Evolutionary conservation across 2,329 filamentous ascomycete species (phyloP).

Genomic region (Ophiostoma sp.): DNA sequence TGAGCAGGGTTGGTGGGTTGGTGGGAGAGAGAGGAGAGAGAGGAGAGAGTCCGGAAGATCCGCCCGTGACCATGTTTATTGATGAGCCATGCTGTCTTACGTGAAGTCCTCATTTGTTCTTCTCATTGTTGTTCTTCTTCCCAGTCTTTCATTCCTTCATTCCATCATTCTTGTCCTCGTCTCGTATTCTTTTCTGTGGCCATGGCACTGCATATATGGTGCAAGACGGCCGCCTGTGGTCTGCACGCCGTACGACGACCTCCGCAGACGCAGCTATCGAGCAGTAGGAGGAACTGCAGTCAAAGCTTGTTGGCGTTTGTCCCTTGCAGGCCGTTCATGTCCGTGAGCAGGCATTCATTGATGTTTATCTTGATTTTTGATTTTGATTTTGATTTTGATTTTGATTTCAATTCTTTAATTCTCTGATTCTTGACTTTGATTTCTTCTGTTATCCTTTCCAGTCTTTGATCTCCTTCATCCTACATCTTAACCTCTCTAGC

Average conservation of each 20-base stretch:
- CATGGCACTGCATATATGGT: conserved; percentile 3
- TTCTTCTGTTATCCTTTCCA: too few relatives aligned
- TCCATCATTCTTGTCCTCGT: not conserved
- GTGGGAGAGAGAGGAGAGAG: not conserved
- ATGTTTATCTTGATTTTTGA: too few relatives aligned
- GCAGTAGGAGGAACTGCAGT: too few relatives aligned
- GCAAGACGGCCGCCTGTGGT: not conserved
- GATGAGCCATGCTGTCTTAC: not conserved
- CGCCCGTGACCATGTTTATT: not conserved
- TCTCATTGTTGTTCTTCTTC: not conserved
- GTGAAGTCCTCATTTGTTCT: not conserved
- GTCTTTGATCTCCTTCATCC: too few relatives aligned
- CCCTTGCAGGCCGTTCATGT: too few relatives aligned
- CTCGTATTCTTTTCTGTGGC: not conserved
- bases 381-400: too few relatives aligned
- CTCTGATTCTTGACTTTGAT: too few relatives aligned
- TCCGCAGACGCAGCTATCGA: not conserved
- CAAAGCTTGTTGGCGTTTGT: too few relatives aligned
- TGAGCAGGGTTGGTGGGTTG: not conserved
- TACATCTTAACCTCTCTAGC: too few relatives aligned
- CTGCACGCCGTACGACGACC: not conserved
- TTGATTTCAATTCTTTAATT: too few relatives aligned
- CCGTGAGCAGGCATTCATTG: too few relatives aligned
- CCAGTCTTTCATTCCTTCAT: too few relatives aligned
- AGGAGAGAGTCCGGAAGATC: not conserved